These are phyloP conservation scores for Debaryomyces psychrophilus DNA, from an alignment of 1,139 yeast species.

Conservation along the genomic window DNA sequence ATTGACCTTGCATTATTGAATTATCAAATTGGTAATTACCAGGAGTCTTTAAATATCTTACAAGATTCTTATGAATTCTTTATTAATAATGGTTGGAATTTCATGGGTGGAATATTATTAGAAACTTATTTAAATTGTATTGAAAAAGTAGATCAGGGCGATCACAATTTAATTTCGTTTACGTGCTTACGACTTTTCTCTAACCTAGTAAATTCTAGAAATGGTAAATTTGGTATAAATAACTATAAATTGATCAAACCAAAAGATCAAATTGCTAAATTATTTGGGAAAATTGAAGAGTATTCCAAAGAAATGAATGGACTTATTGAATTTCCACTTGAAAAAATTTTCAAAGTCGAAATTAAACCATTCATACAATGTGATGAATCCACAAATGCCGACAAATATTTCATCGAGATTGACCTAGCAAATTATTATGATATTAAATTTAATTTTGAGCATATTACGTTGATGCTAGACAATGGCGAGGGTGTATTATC, in stretches of 20 bases:
- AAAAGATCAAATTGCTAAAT: slow-evolving; percentile 21
- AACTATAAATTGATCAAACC: slow-evolving; percentile 30
- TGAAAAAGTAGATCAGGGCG: slow-evolving; percentile 41
- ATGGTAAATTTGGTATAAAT: slow-evolving; percentile 31
- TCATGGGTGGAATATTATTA: slow-evolving; percentile 65
- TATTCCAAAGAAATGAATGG: slow-evolving; percentile 19
- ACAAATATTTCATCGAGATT: slow-evolving; percentile 29
- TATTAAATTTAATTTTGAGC: slow-evolving; percentile 27
- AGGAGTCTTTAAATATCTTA: slow-evolving; percentile 63
- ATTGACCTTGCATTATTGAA: slow-evolving; percentile 80
- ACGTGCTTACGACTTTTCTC: slow-evolving; percentile 41
- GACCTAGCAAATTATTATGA: slow-evolving; percentile 30
- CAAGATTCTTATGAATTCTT: slow-evolving; percentile 72
- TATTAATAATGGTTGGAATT: slow-evolving; percentile 71
- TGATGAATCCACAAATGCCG: slow-evolving; percentile 21
- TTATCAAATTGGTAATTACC: slow-evolving; percentile 59
- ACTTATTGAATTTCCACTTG: slow-evolving; percentile 31
- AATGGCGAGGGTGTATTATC: slow-evolving; percentile 14
- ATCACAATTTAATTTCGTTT: slow-evolving; percentile 27
- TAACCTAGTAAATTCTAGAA: slow-evolving; percentile 25
- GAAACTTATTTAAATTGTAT: slow-evolving; percentile 72
- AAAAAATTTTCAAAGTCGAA: slow-evolving; percentile 32
- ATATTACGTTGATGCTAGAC: slow-evolving; percentile 24
- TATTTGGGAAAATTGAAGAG: slow-evolving; percentile 27
- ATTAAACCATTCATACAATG: slow-evolving; percentile 31